These are phyloP conservation scores for Pugionium cornutum DNA, from an alignment of 345 rosid species.

Conservation along the genomic window DNA sequence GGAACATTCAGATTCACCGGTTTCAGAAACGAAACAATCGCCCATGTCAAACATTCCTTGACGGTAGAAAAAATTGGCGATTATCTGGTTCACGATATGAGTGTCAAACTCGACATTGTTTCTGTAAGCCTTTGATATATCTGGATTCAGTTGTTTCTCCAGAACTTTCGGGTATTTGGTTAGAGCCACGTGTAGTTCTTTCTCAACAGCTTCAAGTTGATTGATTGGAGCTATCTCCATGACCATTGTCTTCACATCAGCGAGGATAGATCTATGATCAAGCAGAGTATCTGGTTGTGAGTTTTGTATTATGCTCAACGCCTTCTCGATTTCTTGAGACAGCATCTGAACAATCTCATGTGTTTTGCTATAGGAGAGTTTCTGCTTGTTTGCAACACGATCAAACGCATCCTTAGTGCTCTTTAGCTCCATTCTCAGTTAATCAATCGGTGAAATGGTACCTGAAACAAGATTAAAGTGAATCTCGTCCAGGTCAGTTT, in stretches of 20 bases:
- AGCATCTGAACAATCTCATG: constrained; percentile 54
- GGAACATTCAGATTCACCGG: constrained; percentile 50
- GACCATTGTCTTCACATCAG: constrained; percentile 50
- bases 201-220: constrained; percentile 61
- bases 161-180: constrained; percentile 64
- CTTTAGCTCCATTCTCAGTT: constrained; percentile 64
- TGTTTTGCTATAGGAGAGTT: constrained; percentile 53
- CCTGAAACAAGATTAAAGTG: neutral
- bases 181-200: constrained; percentile 59
- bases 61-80: constrained; percentile 66
- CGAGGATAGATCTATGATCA: constrained; percentile 43
- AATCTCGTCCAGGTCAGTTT: neutral
- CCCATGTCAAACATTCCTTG: constrained; percentile 67
- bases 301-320: constrained; percentile 40
- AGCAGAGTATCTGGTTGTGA: constrained; percentile 5
- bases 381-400: constrained; percentile 74
- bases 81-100: constrained; percentile 56
- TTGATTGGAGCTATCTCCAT: constrained; percentile 46
- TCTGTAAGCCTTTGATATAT: constrained; percentile 69
- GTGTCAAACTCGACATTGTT: constrained; percentile 55
- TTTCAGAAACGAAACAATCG: constrained; percentile 60
- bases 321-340: constrained; percentile 56
- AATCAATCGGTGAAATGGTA: neutral
- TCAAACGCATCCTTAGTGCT: constrained; percentile 74
- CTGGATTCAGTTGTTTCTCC: constrained; percentile 62